Base-by-base conservation (phyloP, 805 yeast genomes). In the Nakazawaea laoshanensis region DNA sequence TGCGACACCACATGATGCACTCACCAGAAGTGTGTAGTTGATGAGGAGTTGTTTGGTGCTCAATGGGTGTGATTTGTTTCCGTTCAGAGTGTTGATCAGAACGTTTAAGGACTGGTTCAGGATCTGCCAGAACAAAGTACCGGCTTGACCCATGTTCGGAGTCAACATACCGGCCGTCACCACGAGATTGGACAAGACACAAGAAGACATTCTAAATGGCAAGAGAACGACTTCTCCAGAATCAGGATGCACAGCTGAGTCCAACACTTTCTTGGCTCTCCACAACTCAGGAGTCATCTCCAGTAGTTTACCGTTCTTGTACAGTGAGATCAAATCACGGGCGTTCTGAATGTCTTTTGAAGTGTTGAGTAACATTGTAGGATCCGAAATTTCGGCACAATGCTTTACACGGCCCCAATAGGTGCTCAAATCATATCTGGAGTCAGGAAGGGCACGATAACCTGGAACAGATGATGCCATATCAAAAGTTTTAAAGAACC, bases 161-260 rank as follows among this genome's bases (percentile, higher is more conserved):
- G 96, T 89, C 43, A 92, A 70, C 99, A 92, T 92, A 43, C 99
- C 99, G 3, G 82, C 89, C 5, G 97, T 89, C 31, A 92, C 97
- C 15, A 89, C 89, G 57, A 92, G 61, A 55, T 92, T 92, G 8
- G 95, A 85, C 34, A 92, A 63, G 12, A 92, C 99, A 61, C 92
- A 86, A 20, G 89, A 80, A 16, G 96, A 86, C 99, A 92, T 92
- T 59, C 99, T 73, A 60, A 92, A 92, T 3, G 99, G 99, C 35
- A 92, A 63, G 19, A 84, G 52, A 9, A 92, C 96, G 1, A 94
- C 82, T 47, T 86, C 92, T 1, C 96, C 96, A 5, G 94, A 89
- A 53, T 92, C 98, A 32, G 98, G 98, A 56, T 92, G 98, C 26
- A 87, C 74, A 1, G 96, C 79, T 2, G 96, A 86, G 57, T 92